Evolutionary conservation across 345 rosid genomes (phyloP).

Genomic region (Ceriops tagal): DNA sequence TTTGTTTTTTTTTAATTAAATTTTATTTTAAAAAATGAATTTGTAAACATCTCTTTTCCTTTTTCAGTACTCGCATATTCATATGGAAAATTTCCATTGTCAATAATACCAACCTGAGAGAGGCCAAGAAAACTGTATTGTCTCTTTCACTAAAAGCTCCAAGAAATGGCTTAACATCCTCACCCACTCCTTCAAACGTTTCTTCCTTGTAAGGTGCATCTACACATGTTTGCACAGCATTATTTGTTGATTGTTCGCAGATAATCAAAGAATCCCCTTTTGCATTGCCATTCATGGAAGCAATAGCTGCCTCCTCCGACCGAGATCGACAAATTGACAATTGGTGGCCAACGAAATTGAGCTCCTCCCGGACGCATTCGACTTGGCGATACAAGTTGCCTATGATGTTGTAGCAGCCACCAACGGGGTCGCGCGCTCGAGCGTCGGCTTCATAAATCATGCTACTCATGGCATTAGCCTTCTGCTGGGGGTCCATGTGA

Average conservation of each 20-base stretch:
- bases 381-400: slow-evolving; percentile 12
- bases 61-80: no score
- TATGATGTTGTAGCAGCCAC: slow-evolving; percentile 30
- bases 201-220: no score
- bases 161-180: slow-evolving; percentile 1
- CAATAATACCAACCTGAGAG: slow-evolving; percentile 6
- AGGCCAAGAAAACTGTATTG: not conserved
- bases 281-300: no score
- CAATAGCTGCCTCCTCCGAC: not conserved
- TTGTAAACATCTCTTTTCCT: no score
- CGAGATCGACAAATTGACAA: slow-evolving; percentile 8
- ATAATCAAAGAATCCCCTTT: no score
- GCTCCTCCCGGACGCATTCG: slow-evolving; percentile 1
- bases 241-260: no score
- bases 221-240: no score
- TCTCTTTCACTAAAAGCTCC: slow-evolving; percentile 2
- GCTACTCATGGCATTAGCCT: slow-evolving; percentile 19
- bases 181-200: not conserved
- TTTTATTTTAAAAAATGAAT: no score
- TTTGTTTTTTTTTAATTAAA: no score
- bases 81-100: no score
- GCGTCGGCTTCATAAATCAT: slow-evolving; percentile 40
- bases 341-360: slow-evolving; percentile 14
- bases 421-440: slow-evolving; percentile 41
- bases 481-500: slow-evolving; percentile 1